Evolutionary conservation across 2,329 filamentous ascomycete species (phyloP), one percentile per base, ranked within the genome.

Genomic region (Emericellopsis cladophorae): DNA sequence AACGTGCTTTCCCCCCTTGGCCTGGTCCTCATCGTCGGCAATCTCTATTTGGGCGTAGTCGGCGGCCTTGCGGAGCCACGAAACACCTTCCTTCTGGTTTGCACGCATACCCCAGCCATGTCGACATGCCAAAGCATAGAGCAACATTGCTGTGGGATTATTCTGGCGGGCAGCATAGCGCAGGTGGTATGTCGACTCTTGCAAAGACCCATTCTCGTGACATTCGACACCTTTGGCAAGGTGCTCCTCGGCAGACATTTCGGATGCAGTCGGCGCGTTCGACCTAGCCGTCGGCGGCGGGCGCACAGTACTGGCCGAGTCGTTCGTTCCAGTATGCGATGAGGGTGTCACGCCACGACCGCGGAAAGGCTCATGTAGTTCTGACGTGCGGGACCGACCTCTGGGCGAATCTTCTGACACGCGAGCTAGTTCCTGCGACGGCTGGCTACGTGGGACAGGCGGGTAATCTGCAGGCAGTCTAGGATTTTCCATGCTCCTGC

Each of bases 81-180:
- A 75, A 1, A 96, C 84, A 7, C 87, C 92, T 61, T 98, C 92
- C 37, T 74, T 74, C 54, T 87, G 87, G 57, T 95, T 95, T 7
- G 87, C 76, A 9, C 89, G 81, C 86, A 96, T 95, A 15, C 92
- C 92, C 92, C 92, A 98, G 38, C 92, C 92, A 56, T 98, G 92
- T 39, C 92, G 77, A 55, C 90, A 96, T 10, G 92, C 92, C 31
- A 98, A 72, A 5, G 90, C 92, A 59, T 95, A 98, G 26, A 96
- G 70, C 11, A 98, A 75, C 92, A 98, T 98, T 18, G 83, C 92
- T 0, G 90, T 95, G 1, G 92, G 85, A 43, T 94, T 76, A 37
- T 87, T 85, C 42, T 85, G 81, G 51, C 81, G 79, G 1, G 92
- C 90, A 4, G 92, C 92, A 44, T 94, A 76, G 29, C 92, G 83